Evolutionary conservation across 2,329 filamentous ascomycete species (phyloP).

Genomic region (Curvularia spicifera): DNA sequence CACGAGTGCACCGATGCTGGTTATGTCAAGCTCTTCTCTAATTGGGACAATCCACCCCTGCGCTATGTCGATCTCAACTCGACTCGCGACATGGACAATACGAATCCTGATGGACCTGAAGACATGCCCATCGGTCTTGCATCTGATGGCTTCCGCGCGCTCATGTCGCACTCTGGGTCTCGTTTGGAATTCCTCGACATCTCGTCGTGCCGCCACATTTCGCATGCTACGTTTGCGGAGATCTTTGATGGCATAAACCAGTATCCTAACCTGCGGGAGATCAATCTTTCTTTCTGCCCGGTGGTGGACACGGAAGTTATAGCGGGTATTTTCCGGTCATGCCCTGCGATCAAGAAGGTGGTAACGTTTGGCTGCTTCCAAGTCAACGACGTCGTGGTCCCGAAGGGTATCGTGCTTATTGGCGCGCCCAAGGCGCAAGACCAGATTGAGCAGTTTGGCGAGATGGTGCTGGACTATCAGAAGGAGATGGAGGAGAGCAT

Average conservation of each 20-base stretch:
- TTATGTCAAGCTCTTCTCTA: constrained; percentile 73
- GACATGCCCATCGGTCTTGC: constrained; percentile 72
- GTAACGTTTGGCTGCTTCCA: constrained; percentile 69
- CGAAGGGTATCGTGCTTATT: constrained; percentile 64
- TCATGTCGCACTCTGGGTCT: constrained; percentile 83
- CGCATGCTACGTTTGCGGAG: constrained; percentile 71
- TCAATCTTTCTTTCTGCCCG: constrained; percentile 81
- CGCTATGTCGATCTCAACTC: constrained; percentile 75
- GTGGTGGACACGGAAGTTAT: constrained; percentile 70
- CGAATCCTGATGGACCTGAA: constrained; percentile 67
- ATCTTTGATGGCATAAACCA: constrained; percentile 67
- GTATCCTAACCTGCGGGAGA: constrained; percentile 72
- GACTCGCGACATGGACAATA: constrained; percentile 77
- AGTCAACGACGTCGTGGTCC: constrained; percentile 62
- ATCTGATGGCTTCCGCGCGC: constrained; percentile 73
- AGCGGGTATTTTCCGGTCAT: constrained; percentile 67
- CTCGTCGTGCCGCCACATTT: constrained; percentile 84
- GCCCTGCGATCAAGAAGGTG: constrained; percentile 64
- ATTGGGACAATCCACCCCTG: constrained; percentile 77
- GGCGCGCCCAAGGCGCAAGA: constrained; percentile 66
- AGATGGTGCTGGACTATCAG: constrained; percentile 43
- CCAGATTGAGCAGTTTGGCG: constrained; percentile 60
- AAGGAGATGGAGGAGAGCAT: constrained; percentile 19
- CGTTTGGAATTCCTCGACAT: constrained; percentile 73
- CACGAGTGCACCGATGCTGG: constrained; percentile 75